phyloP scores from a whole-genome alignment of 1,284 basidiomycete species.

The Mycena citricolor region DNA sequence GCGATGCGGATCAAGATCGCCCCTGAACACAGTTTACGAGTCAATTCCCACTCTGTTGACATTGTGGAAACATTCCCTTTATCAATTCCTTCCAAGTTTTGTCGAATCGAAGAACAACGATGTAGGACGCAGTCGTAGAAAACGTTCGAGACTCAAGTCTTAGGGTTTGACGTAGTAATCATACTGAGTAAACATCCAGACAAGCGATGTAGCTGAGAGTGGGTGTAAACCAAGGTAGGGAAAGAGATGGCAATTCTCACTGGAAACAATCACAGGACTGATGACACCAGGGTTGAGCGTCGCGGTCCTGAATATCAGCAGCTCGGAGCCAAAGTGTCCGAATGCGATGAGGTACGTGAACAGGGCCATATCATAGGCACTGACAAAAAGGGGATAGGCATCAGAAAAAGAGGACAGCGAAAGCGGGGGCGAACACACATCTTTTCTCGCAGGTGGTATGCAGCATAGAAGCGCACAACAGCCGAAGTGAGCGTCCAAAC shows the following conservation, averaged over 20 bases:
- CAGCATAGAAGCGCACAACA: slow-evolving; percentile 78
- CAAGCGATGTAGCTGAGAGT: slow-evolving; percentile 59
- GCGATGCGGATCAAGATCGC: too few relatives aligned
- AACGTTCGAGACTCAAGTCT: neutral
- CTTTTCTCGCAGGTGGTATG: slow-evolving; percentile 83
- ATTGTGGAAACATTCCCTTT: too few relatives aligned
- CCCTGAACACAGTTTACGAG: too few relatives aligned
- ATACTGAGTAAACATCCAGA: slow-evolving; percentile 84
- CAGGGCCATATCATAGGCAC: slow-evolving; percentile 88
- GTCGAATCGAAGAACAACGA: too few relatives aligned
- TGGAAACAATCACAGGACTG: slow-evolving; percentile 83
- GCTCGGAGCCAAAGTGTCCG: slow-evolving; percentile 85
- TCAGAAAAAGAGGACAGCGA: slow-evolving; percentile 14
- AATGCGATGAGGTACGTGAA: slow-evolving; percentile 89
- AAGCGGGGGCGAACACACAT: slow-evolving; percentile 49
- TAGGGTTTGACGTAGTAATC: slow-evolving; percentile 59
- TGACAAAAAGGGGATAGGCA: slow-evolving; percentile 35
- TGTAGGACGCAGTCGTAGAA: too few relatives aligned
- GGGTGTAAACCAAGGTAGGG: slow-evolving; percentile 14
- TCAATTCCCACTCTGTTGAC: too few relatives aligned
- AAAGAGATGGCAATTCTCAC: slow-evolving; percentile 50
- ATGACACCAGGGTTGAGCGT: slow-evolving; percentile 65
- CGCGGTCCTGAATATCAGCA: slow-evolving; percentile 81
- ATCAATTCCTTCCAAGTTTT: too few relatives aligned
- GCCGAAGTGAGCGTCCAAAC: slow-evolving; percentile 87